A percentile compares a stretch with the other conserved stretches of the same genome.
Conservation (phyloP, 2,329 filamentous ascomycete genomes). For the Ophiobolus disseminans region DNA sequence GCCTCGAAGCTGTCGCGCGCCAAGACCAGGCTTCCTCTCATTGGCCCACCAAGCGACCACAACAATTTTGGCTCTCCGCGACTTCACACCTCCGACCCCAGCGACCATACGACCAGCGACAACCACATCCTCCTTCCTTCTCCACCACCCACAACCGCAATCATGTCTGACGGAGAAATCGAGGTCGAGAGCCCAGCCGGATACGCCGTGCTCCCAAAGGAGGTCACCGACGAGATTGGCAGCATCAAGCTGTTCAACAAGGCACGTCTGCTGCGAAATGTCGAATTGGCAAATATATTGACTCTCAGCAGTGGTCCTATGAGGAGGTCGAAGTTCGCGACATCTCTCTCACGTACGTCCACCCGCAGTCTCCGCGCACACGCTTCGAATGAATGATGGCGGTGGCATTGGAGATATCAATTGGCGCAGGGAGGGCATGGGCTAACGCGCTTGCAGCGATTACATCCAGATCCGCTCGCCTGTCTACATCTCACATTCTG, state of each 20-base stretch:
- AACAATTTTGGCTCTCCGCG: slow-evolving; percentile 16
- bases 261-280: slow-evolving; percentile 24
- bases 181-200: slow-evolving; percentile 81
- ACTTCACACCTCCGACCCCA: slow-evolving; percentile 21
- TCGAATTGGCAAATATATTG: slow-evolving; percentile 13
- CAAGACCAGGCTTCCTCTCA: slow-evolving; percentile 22
- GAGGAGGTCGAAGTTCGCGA: slow-evolving; percentile 99
- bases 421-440: slow-evolving; percentile 28
- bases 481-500: slow-evolving; percentile 98
- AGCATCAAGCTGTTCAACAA: slow-evolving; percentile 98
- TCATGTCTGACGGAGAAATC: slow-evolving; percentile 96
- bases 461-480: slow-evolving; percentile 99
- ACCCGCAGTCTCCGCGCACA: slow-evolving; percentile 17
- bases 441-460: slow-evolving; percentile 71
- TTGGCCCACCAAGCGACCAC: slow-evolving; percentile 26
- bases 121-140: slow-evolving; percentile 31
- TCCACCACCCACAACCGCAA: slow-evolving; percentile 39
- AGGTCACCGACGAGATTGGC: slow-evolving; percentile 86
- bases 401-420: slow-evolving; percentile 23
- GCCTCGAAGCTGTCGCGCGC: slow-evolving; percentile 12
- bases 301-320: slow-evolving; percentile 73
- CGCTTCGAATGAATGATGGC: slow-evolving; percentile 9
- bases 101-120: slow-evolving; percentile 41
- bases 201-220: slow-evolving; percentile 89
- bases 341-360: slow-evolving; percentile 96